Evolutionary conservation across 2,329 filamentous ascomycete genomes (phyloP).

Genomic region (Colletotrichum falcatum): DNA sequence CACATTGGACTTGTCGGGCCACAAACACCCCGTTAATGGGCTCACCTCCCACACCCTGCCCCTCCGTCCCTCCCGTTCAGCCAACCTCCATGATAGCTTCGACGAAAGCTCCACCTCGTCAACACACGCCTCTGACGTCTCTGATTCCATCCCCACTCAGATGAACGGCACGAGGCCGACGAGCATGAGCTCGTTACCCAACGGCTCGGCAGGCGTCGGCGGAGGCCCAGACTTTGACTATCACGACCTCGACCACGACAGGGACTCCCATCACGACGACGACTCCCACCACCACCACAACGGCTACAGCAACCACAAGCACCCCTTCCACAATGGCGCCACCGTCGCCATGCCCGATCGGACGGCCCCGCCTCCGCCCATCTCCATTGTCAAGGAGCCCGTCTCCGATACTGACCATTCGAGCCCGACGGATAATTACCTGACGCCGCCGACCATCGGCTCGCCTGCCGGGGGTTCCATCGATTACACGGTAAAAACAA

Average conservation of each 20-base stretch:
- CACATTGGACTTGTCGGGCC: constrained; percentile 49
- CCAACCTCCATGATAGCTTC: constrained; percentile 64
- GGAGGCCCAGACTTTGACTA: constrained; percentile 48
- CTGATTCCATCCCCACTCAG: constrained; percentile 57
- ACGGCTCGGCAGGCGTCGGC: constrained; percentile 55
- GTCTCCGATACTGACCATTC: constrained; percentile 44
- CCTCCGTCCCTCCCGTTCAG: constrained; percentile 56
- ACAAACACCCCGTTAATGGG: constrained; percentile 52
- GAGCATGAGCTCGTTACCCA: constrained; percentile 70
- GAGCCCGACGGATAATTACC: constrained; percentile 49
- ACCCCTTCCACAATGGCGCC: constrained; percentile 44
- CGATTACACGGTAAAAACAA: constrained; percentile 30
- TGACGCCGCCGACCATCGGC: constrained; percentile 50
- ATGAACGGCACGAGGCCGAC: constrained; percentile 57
- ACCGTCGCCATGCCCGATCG: constrained; percentile 47
- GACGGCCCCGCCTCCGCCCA: constrained; percentile 42
- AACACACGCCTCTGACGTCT: constrained; percentile 64
- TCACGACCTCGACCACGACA: constrained; percentile 43
- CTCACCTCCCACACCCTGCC: constrained; percentile 44
- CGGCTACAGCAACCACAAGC: constrained; percentile 45
- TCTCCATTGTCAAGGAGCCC: constrained; percentile 34
- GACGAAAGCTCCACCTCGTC: constrained; percentile 67
- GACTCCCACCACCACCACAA: constrained; percentile 54
- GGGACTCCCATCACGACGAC: constrained; percentile 45
- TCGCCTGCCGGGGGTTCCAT: constrained; percentile 46